A percentile compares a stretch with the other conserved stretches of the same genome.
Evolutionary conservation across 2,329 filamentous ascomycete species (phyloP).

Genomic region (Myriosclerotinia scirpicola): DNA sequence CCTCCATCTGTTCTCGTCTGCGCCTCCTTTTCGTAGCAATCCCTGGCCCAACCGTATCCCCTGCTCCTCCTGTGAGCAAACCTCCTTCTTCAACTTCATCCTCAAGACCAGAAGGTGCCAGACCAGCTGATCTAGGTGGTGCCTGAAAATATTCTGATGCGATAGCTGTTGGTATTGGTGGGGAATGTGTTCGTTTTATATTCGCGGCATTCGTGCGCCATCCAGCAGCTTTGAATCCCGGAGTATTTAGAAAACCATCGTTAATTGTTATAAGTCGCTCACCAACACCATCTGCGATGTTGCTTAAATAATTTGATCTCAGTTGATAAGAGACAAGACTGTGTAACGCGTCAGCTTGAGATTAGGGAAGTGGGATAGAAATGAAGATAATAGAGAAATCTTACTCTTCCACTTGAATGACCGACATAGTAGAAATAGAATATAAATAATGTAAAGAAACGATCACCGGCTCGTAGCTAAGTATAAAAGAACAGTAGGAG

Average conservation of each 20-base stretch:
- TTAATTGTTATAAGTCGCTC: constrained; percentile 82
- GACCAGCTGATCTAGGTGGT: constrained; percentile 57
- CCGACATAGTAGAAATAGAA: constrained; percentile 37
- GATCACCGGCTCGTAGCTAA: constrained; percentile 18
- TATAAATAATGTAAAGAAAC: neutral
- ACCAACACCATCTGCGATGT: constrained; percentile 80
- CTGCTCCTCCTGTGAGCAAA: constrained; percentile 66
- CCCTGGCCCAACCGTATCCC: constrained; percentile 66
- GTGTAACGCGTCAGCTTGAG: constrained; percentile 23
- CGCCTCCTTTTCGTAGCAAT: constrained; percentile 65
- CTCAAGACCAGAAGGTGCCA: constrained; percentile 58
- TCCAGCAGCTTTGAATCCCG: constrained; percentile 78
- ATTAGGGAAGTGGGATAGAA: neutral
- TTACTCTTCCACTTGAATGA: constrained; percentile 44
- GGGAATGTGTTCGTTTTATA: constrained; percentile 80
- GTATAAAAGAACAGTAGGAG: neutral
- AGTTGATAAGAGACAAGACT: constrained; percentile 83
- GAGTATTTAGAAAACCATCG: constrained; percentile 74
- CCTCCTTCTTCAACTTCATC: constrained; percentile 64
- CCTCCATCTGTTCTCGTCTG: constrained; percentile 67
- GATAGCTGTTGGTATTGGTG: constrained; percentile 79
- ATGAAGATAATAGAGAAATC: constrained; percentile 17
- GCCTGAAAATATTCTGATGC: constrained; percentile 84
- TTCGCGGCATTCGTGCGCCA: constrained; percentile 74
- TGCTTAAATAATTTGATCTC: constrained; percentile 74